These are phyloP conservation scores for Mycotypha africana DNA, from an alignment of 371 early-diverging fungal genomes.

Conservation along the genomic window DNA sequence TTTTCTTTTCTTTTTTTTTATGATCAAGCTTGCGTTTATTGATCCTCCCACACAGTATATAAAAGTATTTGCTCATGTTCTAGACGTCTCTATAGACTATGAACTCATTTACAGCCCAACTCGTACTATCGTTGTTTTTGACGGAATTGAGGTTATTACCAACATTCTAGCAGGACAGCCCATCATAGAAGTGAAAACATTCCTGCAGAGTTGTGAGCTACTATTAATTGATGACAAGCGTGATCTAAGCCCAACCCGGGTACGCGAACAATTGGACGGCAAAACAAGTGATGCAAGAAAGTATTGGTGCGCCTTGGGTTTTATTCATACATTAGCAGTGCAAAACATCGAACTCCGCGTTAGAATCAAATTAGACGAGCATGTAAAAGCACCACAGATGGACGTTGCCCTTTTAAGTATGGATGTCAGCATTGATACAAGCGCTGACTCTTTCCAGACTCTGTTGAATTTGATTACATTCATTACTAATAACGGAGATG, in stretches of 20 bases:
- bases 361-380: constrained; percentile 30
- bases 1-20: too few relatives aligned
- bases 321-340: constrained; percentile 26
- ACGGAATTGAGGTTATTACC: constrained; percentile 50
- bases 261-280: constrained; percentile 6
- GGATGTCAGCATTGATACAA: constrained; percentile 50
- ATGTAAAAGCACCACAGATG: constrained; percentile 9
- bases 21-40: constrained; percentile 34
- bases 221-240: constrained; percentile 37
- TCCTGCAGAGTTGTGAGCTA: constrained; percentile 31
- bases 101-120: constrained; percentile 47
- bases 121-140: constrained; percentile 41
- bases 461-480: constrained; percentile 49
- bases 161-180: constrained; percentile 49
- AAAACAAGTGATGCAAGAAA: constrained; percentile 17
- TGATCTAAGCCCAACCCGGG: constrained; percentile 5
- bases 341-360: constrained; percentile 38
- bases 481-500: constrained; percentile 27
- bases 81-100: constrained; percentile 51
- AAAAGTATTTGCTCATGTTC: constrained; percentile 39
- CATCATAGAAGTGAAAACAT: constrained; percentile 33
- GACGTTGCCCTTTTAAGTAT: constrained; percentile 11
- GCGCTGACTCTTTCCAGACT: constrained; percentile 71
- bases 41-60: constrained; percentile 46
- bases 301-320: constrained; percentile 39